Conservation (phyloP, 2,329 filamentous ascomycete genomes). For the Mycocentrospora acerina region DNA sequence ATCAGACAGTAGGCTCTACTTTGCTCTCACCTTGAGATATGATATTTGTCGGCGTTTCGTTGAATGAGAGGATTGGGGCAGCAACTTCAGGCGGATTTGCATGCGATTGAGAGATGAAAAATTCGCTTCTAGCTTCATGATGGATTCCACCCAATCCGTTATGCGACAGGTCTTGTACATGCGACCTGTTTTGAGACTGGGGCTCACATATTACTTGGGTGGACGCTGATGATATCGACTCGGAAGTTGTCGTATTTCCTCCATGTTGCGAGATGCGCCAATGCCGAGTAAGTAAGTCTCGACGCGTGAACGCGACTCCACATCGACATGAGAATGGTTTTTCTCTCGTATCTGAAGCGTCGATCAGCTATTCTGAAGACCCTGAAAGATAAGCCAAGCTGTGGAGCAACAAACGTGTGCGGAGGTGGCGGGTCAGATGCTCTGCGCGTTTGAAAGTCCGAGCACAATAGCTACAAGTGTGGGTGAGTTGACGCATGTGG, state of each 20-base stretch:
- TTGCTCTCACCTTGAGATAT: too few species aligned
- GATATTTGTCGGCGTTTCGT: too few species aligned
- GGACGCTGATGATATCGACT: slow-evolving; percentile 8
- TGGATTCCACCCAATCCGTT: too few species aligned
- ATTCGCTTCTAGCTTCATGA: too few species aligned
- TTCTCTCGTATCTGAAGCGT: slow-evolving; percentile 28
- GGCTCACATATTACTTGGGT: slow-evolving; percentile 1
- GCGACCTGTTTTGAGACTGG: too few species aligned
- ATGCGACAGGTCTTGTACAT: too few species aligned
- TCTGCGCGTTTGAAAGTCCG: slow-evolving; percentile 33
- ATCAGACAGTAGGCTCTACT: too few species aligned
- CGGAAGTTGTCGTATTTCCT: slow-evolving; percentile 5
- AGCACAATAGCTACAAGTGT: slow-evolving; percentile 30
- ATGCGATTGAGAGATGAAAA: too few species aligned
- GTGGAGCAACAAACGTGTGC: slow-evolving; percentile 28
- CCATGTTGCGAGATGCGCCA: slow-evolving; percentile 32
- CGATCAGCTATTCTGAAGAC: slow-evolving; percentile 18
- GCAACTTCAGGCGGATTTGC: too few species aligned
- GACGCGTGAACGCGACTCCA: slow-evolving; percentile 28
- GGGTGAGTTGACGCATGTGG: slow-evolving; percentile 27
- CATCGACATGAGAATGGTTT: slow-evolving; percentile 33
- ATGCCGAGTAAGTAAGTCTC: slow-evolving; percentile 34
- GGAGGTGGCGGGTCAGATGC: slow-evolving; percentile 32
- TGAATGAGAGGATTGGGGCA: too few species aligned
- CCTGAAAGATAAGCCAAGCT: too few species aligned